A percentile compares a stretch with the other conserved stretches of the same genome.
Evolutionary conservation across 148 eudicot species (phyloP).

Genomic region (Polygonum aviculare): DNA sequence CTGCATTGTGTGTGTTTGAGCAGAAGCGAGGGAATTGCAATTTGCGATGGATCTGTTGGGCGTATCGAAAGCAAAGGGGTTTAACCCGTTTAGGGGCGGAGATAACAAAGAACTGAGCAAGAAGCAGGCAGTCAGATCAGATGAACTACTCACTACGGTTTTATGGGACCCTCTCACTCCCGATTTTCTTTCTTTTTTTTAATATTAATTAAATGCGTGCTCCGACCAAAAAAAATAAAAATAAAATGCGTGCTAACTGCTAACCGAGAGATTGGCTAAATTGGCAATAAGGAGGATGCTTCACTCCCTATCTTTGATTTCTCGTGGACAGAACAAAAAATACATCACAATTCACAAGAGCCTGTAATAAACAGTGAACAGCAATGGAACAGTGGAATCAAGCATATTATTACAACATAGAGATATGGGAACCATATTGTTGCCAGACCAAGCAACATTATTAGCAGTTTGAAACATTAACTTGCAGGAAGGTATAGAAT

Average conservation of each 20-base stretch:
- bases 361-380: background rate
- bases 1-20: constrained; percentile 37
- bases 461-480: constrained; percentile 1
- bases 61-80: background rate
- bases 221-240: too few species aligned
- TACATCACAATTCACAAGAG: background rate
- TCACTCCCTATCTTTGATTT: too few species aligned
- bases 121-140: background rate
- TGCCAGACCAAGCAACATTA: constrained; percentile 4
- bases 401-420: background rate
- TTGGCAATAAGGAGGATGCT: too few species aligned
- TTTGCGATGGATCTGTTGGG: background rate
- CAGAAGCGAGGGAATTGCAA: background rate
- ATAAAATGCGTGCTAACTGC: too few species aligned
- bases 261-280: too few species aligned
- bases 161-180: background rate
- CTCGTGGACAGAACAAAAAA: too few species aligned
- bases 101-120: background rate
- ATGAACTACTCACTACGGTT: background rate
- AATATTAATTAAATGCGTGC: too few species aligned
- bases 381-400: background rate
- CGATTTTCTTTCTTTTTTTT: background rate
- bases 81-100: background rate
- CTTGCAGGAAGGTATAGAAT: background rate
- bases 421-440: background rate